Evolutionary conservation across 805 yeast genomes (phyloP), one percentile per base, ranked within the genome.

Genomic region (Starmerella potacharoeniae): DNA sequence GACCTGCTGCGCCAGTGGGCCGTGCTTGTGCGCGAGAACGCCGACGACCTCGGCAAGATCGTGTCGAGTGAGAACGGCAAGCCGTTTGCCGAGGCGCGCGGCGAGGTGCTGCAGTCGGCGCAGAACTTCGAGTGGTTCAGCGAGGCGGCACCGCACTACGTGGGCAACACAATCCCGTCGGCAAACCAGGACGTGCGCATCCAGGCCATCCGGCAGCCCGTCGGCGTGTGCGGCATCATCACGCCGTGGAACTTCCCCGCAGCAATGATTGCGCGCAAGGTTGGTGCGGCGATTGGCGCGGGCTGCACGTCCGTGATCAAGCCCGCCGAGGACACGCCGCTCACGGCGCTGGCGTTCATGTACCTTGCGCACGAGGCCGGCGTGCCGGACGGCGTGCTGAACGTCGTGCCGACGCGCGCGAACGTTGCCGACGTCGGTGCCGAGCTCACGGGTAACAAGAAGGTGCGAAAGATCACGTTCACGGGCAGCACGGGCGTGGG

Each of bases 101-200:
- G 89, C 5, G 93, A 85, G 66, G 75, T 84, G 33, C 55, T 61
- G 50, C 81, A 82, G 61, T 82, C 84, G 9, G 83, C 87, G 1
- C 78, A 86, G 6, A 89, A 84, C 69, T 84, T 86, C 67, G 89
- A 87, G 65, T 90, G 97, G 96, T 90, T 81, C 66, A 75, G 95
- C 35, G 93, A 84, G 67, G 64, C 64, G 50, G 91, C 91, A 7
- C 85, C 88, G 41, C 76, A 88, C 62, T 68, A 78, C 31, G 71
- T 79, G 53, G 93, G 91, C n/a, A 83, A 81, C 59, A 71, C 76
- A 16, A 79, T 84, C 53, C 76, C 77, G n/a, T 77, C 87, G 2
- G 72, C 77, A 51, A 72, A 70, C 57, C 66, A 77, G 1, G 60
- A 70, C 30, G 64, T 67, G 48, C 74, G 82, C 57, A 80, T 84